Percentiles rank a stretch among this genome's conserved stretches.
phyloP scores from a whole-genome alignment of 805 yeast genomes.

The Kodamaea neixiangensis region DNA sequence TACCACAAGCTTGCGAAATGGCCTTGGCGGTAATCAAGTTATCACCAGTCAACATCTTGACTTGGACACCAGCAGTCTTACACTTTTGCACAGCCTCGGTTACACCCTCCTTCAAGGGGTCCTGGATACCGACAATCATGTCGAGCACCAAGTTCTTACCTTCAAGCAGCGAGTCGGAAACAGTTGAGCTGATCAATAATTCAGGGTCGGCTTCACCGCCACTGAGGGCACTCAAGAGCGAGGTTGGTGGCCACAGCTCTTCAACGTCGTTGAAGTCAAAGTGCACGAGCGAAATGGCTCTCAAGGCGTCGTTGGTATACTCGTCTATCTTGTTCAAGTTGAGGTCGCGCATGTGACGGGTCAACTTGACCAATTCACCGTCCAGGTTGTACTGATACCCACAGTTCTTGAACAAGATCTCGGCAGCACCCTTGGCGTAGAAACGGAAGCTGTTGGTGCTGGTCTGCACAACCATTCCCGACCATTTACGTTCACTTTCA shows the following conservation, averaged over 20 bases:
- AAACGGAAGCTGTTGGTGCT: slow-evolving; percentile 53
- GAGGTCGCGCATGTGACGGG: slow-evolving; percentile 29
- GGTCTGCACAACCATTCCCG: slow-evolving; percentile 68
- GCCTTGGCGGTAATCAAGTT: slow-evolving; percentile 89
- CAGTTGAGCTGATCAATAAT: slow-evolving; percentile 31
- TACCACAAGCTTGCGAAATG: slow-evolving; percentile 84
- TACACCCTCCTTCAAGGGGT: slow-evolving; percentile 90
- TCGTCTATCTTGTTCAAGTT: slow-evolving; percentile 40
- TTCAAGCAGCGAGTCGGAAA: slow-evolving; percentile 15
- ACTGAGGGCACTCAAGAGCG: slow-evolving; percentile 32
- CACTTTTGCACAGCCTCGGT: slow-evolving; percentile 86
- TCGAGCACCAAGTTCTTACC: slow-evolving; percentile 52
- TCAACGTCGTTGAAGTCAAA: slow-evolving; percentile 53
- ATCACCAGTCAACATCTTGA: slow-evolving; percentile 98
- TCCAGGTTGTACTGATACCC: slow-evolving; percentile 35
- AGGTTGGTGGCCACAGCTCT: slow-evolving; percentile 69
- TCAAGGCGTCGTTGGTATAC: slow-evolving; percentile 76
- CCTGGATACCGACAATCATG: slow-evolving; percentile 88
- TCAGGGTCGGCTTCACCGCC: slow-evolving; percentile 42
- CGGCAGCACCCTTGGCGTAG: slow-evolving; percentile 93
- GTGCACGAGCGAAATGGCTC: slow-evolving; percentile 90
- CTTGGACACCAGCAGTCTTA: slow-evolving; percentile 87
- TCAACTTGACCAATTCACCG: slow-evolving; percentile 30
- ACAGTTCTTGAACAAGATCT: slow-evolving; percentile 70
- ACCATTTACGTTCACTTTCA: slow-evolving; percentile 92